Base-by-base conservation (phyloP, 164 flowering plant species). In the Liquidambar formosana region DNA sequence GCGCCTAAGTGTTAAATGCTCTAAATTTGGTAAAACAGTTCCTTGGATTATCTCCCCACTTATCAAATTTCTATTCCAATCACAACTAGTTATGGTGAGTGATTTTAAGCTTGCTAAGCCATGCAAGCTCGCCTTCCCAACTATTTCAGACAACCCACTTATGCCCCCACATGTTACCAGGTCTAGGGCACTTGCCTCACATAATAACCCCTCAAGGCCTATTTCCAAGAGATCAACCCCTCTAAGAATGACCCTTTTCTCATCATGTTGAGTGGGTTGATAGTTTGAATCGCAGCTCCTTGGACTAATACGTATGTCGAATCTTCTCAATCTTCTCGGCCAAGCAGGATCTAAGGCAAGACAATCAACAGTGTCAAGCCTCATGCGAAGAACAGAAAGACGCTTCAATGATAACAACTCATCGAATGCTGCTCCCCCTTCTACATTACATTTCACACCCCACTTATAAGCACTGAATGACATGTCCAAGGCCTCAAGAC, bases 401-500 rank as follows among this genome's bases (percentile, higher is more conserved):
- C 10, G 49, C 61, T 22, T 6, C 8, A 73, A 71, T 33, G 44
- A 52, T 11, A 33, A 46, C 10, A 73, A 38, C 56, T 73, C 76
- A n/a, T 73, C 76, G 11, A 66, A 67, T 8, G 67, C 18, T 22
- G 60, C 69, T 57, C 41, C 27, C 14, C 18, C 68, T 54, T 61
- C 61, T 14, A 19, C 49, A 0, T 64, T 26, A 4, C 15, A 44
- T 27, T 63, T 33, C 45, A 54, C 44, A 10, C 21, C 64, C 69
- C 64, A 69, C 12, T 33, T 56, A 22, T 64, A 74, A 59, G 21
- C 54, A 64, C 72, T 74, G 23, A 38, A 44, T 9, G 77, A 38
- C 77, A 74, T 68, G 65, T 74, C 73, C 19, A 74, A 28, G 8
- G 14, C 61, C 73, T 74, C 77, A 1, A 74, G 22, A 44, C 52